Base-by-base conservation (phyloP, 106 monocot species). In the Cymbidium sinense region DNA sequence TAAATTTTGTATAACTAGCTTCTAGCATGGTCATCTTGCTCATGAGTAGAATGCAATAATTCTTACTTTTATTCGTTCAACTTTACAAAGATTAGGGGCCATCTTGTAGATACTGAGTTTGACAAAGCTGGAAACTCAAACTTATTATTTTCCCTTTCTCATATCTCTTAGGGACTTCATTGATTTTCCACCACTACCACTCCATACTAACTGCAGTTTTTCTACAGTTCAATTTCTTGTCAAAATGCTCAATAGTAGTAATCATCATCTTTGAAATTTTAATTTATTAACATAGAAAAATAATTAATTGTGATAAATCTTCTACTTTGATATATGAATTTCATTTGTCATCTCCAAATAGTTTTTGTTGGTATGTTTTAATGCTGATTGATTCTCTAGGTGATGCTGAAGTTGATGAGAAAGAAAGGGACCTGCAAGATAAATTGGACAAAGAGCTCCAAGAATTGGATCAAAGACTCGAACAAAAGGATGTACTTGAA, bases 401-500 rank as follows among this genome's bases (percentile, higher is more conserved):
- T 80, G 94, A 86, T 35, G 77, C 58, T 79, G 99, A 93, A 82
- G 90, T 86, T 44, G 88, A 94, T 76, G 94, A 94, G 77, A 90
- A 94, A 79, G 95, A 92, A 74, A 51, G 75, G 27, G 95, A 91
- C 36, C 19, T 99, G 43, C 95, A 99, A 70, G 92, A 91, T 65
- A 84, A 58, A 77, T 80, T 99, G 47, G 95, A 83, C 72, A 93
- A 87, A 70, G 99, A 99, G 75, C 89, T 99, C 35, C 80, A 95
- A 77, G 95, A 95, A 70, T 82, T 99, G 67, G 93, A 99, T 54
- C 91, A 82, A 65, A 84, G 81, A 74, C 95, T 99, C 34, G 84
- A 93, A 55, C 90, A 89, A 71, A 99, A 99, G 74, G 99, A 99
- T 92, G 99, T 99, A 86, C 20, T 37, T 39, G 71, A 39, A 30